Percentiles rank a stretch among this genome's conserved stretches.
phyloP scores from a whole-genome alignment of 345 rosid species.

The Citrus reticulata region DNA sequence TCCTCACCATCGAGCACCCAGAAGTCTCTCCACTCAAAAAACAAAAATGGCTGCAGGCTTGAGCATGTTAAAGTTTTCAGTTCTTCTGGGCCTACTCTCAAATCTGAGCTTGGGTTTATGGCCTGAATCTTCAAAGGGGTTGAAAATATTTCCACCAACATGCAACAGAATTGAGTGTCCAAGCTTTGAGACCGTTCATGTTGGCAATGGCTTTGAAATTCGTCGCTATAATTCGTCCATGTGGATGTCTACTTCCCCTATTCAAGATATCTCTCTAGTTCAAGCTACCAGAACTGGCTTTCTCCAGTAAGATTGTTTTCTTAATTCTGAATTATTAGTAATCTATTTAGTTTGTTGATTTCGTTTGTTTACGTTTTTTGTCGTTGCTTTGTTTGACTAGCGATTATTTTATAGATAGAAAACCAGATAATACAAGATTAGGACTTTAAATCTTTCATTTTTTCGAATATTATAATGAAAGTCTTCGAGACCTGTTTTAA shows the following conservation, averaged over 20 bases:
- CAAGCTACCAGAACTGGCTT: constrained; percentile 61
- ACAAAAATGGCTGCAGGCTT: constrained; percentile 26
- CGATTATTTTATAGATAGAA: no score
- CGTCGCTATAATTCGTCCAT: constrained; percentile 54
- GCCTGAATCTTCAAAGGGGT: constrained; percentile 9
- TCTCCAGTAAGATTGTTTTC: constrained; percentile 38
- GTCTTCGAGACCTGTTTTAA: no score
- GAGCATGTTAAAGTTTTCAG: constrained; percentile 35
- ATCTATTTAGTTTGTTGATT: not conserved
- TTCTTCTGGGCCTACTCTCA: constrained; percentile 46
- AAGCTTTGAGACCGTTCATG: constrained; percentile 40
- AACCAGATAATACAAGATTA: no score
- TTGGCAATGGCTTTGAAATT: constrained; percentile 63
- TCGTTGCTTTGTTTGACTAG: not conserved
- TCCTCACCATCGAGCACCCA: not conserved
- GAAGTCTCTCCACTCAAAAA: no score
- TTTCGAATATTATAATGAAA: no score
- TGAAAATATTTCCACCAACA: constrained; percentile 47
- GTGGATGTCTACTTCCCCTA: constrained; percentile 67
- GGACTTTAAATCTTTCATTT: not conserved
- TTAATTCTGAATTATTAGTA: no score
- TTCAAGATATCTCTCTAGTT: constrained; percentile 72
- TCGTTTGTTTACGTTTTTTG: no score
- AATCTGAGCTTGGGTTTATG: constrained; percentile 19
- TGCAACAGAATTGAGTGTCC: constrained; percentile 88